Evolutionary conservation across 768 basidiomycete species (phyloP).

Genomic region (Holtermannia corniformis): DNA sequence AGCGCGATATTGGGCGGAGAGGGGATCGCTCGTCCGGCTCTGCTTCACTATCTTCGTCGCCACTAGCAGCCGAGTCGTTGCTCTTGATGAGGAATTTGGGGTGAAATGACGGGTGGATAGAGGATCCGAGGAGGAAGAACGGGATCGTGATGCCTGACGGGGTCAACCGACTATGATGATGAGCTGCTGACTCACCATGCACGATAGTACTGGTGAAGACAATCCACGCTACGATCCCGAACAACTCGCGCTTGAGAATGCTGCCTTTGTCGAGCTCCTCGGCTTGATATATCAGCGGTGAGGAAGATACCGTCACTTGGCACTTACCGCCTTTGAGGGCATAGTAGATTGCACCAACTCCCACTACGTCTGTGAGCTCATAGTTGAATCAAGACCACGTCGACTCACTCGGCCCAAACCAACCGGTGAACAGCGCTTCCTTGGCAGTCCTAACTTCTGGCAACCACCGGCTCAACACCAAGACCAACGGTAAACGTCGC

Average conservation of each 20-base stretch:
- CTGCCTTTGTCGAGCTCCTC: conserved; percentile 6
- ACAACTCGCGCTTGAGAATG: conserved; percentile 10
- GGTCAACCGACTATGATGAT: not conserved
- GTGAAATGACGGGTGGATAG: conserved; percentile 13
- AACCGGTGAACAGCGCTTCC: conserved; percentile 16
- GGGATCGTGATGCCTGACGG: conserved; percentile 11
- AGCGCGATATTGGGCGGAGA: conserved; percentile 1
- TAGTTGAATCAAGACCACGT: not conserved
- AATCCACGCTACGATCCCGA: conserved; percentile 13
- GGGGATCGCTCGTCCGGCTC: conserved; percentile 4
- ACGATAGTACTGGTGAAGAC: conserved; percentile 18
- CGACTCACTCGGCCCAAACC: conserved; percentile 18
- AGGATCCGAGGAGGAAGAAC: conserved; percentile 12
- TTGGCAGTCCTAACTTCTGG: conserved; percentile 13
- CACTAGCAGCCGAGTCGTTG: not conserved
- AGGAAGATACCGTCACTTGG: too few relatives aligned
- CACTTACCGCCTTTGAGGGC: conserved; percentile 7
- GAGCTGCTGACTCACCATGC: conserved; percentile 7
- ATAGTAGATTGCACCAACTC: conserved; percentile 18
- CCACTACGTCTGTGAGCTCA: conserved; percentile 10
- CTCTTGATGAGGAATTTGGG: conserved; percentile 10
- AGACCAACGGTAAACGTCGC: conserved; percentile 12
- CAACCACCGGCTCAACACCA: conserved; percentile 8
- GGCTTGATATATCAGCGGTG: too few relatives aligned
- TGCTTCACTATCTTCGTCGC: conserved; percentile 1